Percentiles rank a stretch among this genome's conserved stretches.
phyloP scores from a whole-genome alignment of 768 basidiomycete species.

The Boletus rubescentipes region DNA sequence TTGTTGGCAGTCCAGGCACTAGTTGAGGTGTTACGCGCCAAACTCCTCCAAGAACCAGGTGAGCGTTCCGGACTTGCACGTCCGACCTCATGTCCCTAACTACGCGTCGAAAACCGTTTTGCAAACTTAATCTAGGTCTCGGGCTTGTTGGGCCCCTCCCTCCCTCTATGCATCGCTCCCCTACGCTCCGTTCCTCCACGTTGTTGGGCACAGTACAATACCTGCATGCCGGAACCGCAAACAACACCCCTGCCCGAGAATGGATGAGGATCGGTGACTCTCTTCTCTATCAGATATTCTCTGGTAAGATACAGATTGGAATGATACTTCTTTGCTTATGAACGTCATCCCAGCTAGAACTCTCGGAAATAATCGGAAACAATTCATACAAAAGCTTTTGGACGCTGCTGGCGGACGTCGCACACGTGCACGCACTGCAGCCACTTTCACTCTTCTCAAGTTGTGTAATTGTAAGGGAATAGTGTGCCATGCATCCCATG shows the following conservation, averaged over 20 bases:
- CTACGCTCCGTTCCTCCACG: constrained; percentile 5
- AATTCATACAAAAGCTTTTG: constrained; percentile 7
- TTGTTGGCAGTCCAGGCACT: constrained; percentile 22
- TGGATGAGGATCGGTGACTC: constrained; percentile 11
- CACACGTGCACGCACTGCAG: neutral
- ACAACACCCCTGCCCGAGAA: constrained; percentile 2
- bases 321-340: neutral
- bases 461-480: constrained; percentile 3
- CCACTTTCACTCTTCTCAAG: constrained; percentile 9
- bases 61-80: neutral
- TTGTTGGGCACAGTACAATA: constrained; percentile 1
- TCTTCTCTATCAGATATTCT: constrained; percentile 7
- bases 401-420: constrained; percentile 1
- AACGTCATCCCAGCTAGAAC: neutral
- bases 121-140: neutral
- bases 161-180: neutral
- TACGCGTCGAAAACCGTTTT: neutral
- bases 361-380: neutral
- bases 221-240: constrained; percentile 1
- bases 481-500: no score
- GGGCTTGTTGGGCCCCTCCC: neutral
- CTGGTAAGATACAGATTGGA: neutral
- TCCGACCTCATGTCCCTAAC: neutral
- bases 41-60: constrained; percentile 12
- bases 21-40: constrained; percentile 11